Base-by-base conservation (phyloP, 768 basidiomycete species). In the Exidia glandulosa region DNA sequence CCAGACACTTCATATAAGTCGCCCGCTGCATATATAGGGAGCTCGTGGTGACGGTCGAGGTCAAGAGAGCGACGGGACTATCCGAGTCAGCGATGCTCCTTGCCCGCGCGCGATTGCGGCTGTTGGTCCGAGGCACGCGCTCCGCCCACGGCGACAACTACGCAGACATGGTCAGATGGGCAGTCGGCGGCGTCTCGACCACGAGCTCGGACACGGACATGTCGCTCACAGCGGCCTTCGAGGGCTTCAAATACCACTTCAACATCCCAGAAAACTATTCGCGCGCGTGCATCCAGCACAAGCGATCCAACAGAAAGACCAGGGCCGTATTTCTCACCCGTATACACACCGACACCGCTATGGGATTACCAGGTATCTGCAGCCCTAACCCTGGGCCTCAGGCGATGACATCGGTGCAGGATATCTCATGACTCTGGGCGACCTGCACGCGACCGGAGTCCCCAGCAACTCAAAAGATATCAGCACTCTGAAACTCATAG, bases 251-350 rank as follows among this genome's bases (percentile, higher is more conserved):
- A 65, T 97, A 94, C 65, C 77, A 94, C 37, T 92, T 97, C 78
- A 94, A 94, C 71, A 83, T 78, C 23, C 86, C 90, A 7, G 93
- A 96, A 71, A 87, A 87, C 61, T 84, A 87, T 1, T 85, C 83
- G 47, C 76, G 94, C 34, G 74, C 87, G 0, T 88, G 87, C 67
- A 71, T 85, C 16, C 87, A 93, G 72, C 82, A 82, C 61, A 75
- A 74, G 63, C 74, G 79, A 50, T 82, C 81, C 56, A 81, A 89
- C 79, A 82, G 78, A 68, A 87, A 82, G 64, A 76, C 87, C 3
- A 79, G 77, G 36, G 85, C 78, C 1, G 60, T 95, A 7, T 94
- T 96, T 71, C 73, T 93, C 63, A 88, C 85, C 1, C 80, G 83
- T 47, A 73, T 84, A 0, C 77, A 79, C 30, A 79, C 83, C 14